Conservation (phyloP, 176 grass and related monocot genomes). For the Coix lacrymajobi region DNA sequence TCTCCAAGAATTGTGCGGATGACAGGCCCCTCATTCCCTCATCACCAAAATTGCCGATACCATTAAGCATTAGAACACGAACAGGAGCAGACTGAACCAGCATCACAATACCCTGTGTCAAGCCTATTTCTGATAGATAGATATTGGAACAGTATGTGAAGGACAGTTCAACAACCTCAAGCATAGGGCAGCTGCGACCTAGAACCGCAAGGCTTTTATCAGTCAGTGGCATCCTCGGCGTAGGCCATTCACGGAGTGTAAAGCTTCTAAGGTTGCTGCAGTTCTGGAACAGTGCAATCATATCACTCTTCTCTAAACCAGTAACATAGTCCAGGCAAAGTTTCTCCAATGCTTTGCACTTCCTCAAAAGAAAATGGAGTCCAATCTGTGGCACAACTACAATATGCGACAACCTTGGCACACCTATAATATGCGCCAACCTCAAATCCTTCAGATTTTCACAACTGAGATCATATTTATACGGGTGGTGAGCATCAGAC, state of each 20-base stretch:
- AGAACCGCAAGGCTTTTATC: constrained; percentile 44
- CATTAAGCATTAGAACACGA: constrained; percentile 28
- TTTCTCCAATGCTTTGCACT: constrained; percentile 31
- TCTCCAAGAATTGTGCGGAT: constrained; percentile 32
- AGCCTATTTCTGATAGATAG: constrained; percentile 9
- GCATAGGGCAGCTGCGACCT: constrained; percentile 33
- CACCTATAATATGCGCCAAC: constrained; percentile 21
- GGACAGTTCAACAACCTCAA: constrained; percentile 42
- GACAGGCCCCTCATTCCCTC: constrained; percentile 35
- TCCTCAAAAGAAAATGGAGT: constrained; percentile 28
- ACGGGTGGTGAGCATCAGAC: neutral
- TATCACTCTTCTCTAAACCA: constrained; percentile 33
- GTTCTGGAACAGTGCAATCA: constrained; percentile 35
- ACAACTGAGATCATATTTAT: constrained; percentile 7
- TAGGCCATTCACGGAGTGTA: neutral
- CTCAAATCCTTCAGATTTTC: constrained; percentile 40
- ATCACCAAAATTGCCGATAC: constrained; percentile 32
- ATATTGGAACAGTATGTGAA: neutral
- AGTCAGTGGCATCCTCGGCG: constrained; percentile 8
- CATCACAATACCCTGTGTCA: constrained; percentile 38
- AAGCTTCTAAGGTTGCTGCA: constrained; percentile 18
- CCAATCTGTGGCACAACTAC: neutral
- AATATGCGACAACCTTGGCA: neutral
- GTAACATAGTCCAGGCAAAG: constrained; percentile 38
- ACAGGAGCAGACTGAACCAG: constrained; percentile 45